These are phyloP conservation scores for Ustilago nuda DNA, from an alignment of 1,284 basidiomycete genomes.

Conservation along the genomic window DNA sequence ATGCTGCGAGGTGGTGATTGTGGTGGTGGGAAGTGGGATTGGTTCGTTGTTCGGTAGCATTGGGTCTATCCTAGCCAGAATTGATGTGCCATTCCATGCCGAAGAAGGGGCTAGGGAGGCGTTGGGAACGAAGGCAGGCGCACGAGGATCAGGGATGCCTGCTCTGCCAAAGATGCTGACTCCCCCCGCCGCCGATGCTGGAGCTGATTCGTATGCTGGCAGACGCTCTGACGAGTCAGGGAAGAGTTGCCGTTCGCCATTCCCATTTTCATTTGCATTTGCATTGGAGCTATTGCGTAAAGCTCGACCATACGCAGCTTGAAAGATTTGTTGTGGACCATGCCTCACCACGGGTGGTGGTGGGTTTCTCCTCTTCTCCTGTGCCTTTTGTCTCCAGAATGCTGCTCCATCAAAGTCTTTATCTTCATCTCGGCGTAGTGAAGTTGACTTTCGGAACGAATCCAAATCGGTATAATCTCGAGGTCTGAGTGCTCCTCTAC, in stretches of 20 bases:
- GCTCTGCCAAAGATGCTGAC: slow-evolving; percentile 63
- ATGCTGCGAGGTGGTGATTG: neutral
- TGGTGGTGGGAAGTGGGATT: slow-evolving; percentile 10
- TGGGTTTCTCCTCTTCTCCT: slow-evolving; percentile 29
- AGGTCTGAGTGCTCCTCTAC: neutral
- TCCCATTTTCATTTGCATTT: neutral
- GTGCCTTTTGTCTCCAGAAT: slow-evolving; percentile 32
- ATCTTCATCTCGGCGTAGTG: slow-evolving; percentile 3
- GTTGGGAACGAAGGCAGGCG: slow-evolving; percentile 55
- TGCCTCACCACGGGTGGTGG: slow-evolving; percentile 16
- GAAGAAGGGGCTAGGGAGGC: neutral
- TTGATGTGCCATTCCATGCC: slow-evolving; percentile 28
- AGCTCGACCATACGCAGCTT: slow-evolving; percentile 21
- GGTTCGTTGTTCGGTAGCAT: slow-evolving; percentile 60
- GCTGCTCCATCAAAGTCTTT: slow-evolving; percentile 26
- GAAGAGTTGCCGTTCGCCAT: slow-evolving; percentile 18
- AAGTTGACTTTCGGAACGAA: slow-evolving; percentile 13
- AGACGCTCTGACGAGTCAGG: slow-evolving; percentile 3
- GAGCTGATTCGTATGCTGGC: neutral
- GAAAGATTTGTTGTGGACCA: slow-evolving; percentile 22
- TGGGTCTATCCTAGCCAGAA: slow-evolving; percentile 61
- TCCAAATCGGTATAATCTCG: slow-evolving; percentile 20
- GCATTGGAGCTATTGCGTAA: slow-evolving; percentile 4
- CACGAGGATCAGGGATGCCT: slow-evolving; percentile 63
- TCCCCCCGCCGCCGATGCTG: slow-evolving; percentile 5